Base-by-base conservation (phyloP, 1,284 basidiomycete genomes). In the Trametes polyzona region DNA sequence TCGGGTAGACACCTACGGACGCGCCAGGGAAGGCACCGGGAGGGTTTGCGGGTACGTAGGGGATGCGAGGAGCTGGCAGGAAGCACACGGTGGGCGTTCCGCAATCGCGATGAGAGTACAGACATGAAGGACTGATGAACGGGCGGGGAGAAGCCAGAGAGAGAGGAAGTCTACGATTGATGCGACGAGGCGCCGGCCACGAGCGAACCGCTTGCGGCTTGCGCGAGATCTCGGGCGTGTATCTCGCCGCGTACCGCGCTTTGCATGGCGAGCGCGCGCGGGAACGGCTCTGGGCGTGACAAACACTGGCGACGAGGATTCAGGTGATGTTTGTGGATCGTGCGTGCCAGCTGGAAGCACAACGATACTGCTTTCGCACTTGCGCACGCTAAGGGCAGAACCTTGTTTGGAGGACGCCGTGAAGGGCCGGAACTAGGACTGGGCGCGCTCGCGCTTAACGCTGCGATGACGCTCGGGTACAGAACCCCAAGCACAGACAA, bases 401-500 rank as follows among this genome's bases (percentile, higher is more conserved):
- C 37, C 48, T 23, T 30, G 30, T 43, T 16, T 27, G 27, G 43
- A 47, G 41, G 43, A 29, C 51, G 57, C 51, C 48, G 36, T 39
- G n/a, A 35, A 36, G 30, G 30, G 33, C 47, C 46, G 46, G 50
- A 35, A 36, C 21, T 33, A 53, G 39, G 26, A 39, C n/a, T n/a
- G n/a, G n/a, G n/a, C 36, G 57, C 52, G 47, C 42, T 24, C 24
- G 30, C 43, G 47, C 36, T 24, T 23, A 26, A 26, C 23, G 40
- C 9, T 10, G 27, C 12, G 10, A 14, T 30, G 52, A 46, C 58
- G 49, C 53, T 35, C 52, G 44, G 27, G 16, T 49, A 19, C 50
- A 46, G 52, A 41, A 52, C 44, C 44, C 27, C 53, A 48, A 33
- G 50, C 47, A 29, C 54, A 48, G 53, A 48, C 48, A 59, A 51